Conservation (phyloP, 305 asterid species). For the Solanum hybrid region DNA sequence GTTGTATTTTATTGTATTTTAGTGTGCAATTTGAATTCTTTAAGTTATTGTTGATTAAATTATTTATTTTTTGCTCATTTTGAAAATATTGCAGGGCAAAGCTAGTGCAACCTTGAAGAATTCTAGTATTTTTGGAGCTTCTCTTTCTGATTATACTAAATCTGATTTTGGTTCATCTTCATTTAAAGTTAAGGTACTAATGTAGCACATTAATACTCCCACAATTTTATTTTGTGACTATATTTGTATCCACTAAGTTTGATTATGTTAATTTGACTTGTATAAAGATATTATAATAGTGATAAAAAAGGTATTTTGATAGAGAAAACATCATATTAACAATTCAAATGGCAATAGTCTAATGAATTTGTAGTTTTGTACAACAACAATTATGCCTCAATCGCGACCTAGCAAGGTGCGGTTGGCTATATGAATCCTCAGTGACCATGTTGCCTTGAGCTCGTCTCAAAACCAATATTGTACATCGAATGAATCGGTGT, state of each 20-base stretch:
- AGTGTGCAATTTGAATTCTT: not conserved
- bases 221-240: not conserved
- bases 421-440: not conserved
- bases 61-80: not conserved
- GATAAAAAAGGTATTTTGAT: not conserved
- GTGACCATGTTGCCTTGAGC: not conserved
- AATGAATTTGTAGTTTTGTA: not conserved
- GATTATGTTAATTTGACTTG: not conserved
- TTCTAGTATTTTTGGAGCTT: conserved; percentile 60
- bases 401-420: not conserved
- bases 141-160: conserved; percentile 52
- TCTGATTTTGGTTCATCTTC: conserved; percentile 34
- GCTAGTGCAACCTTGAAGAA: conserved; percentile 42
- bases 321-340: not conserved
- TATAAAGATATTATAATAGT: not conserved
- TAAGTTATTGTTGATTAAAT: too few species aligned
- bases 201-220: not conserved
- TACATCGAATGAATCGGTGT: not conserved
- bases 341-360: not conserved
- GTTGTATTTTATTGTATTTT: not conserved
- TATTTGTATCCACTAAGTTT: not conserved
- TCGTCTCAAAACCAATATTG: not conserved
- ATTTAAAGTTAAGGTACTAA: conserved; percentile 40
- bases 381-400: not conserved
- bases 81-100: conserved; percentile 37